Evolutionary conservation across 768 basidiomycete species (phyloP).

Genomic region (Daedalea quercina): DNA sequence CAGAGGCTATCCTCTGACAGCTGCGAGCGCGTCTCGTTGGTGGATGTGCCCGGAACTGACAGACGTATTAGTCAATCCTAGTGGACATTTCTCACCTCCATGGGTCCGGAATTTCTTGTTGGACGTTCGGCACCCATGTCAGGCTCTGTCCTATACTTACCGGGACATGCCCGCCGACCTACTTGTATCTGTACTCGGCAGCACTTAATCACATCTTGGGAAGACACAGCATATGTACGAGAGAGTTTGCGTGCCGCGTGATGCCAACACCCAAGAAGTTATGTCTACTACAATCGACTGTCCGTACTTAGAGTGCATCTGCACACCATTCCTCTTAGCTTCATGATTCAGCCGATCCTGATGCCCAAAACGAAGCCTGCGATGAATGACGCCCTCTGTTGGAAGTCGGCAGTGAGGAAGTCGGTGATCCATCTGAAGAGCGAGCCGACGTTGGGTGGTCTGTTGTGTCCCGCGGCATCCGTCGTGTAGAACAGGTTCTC

Average conservation of each 20-base stretch:
- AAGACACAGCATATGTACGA: neutral
- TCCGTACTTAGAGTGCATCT: no score
- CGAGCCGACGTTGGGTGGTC: slow-evolving; percentile 57
- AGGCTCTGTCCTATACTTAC: no score
- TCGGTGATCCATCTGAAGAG: slow-evolving; percentile 63
- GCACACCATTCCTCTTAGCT: no score
- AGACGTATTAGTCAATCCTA: neutral
- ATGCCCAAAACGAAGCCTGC: slow-evolving; percentile 80
- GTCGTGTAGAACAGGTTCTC: slow-evolving; percentile 66
- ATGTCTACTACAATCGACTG: no score
- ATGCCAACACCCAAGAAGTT: no score
- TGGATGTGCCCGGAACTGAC: neutral
- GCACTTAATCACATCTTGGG: neutral
- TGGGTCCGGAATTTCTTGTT: neutral
- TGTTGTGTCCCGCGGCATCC: slow-evolving; percentile 45
- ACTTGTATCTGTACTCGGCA: neutral
- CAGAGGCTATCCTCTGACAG: neutral
- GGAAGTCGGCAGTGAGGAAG: slow-evolving; percentile 91
- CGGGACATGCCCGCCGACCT: no score
- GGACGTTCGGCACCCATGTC: neutral
- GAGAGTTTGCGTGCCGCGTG: no score
- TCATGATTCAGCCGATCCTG: slow-evolving; percentile 49
- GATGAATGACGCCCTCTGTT: slow-evolving; percentile 81
- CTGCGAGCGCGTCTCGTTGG: neutral
- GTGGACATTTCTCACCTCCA: neutral